Evolutionary conservation across 2,329 filamentous ascomycete genomes (phyloP), one percentile per base, ranked within the genome.

Genomic region (Fusarium sp.): DNA sequence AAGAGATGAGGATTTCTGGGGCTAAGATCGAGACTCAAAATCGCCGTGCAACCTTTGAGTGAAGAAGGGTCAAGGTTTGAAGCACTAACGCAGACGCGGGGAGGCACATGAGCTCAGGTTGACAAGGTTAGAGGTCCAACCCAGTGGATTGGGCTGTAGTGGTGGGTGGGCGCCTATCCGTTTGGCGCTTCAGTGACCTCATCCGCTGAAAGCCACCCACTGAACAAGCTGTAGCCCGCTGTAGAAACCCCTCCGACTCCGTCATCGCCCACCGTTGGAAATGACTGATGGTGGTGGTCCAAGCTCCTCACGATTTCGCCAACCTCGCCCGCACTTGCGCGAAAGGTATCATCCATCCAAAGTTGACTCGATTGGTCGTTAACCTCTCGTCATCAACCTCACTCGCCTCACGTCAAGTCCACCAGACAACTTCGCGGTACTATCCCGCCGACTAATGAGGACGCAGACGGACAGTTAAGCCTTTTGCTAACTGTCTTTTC

Each of bases 301-400:
- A 77, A 77, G 75, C 75, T 77, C 73, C 74, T 42, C 7, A 70
- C 44, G 57, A 75, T 73, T 75, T 73, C 71, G 68, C 75, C 75
- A 77, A 77, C 73, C 53, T 76, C 72, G 62, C 71, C 74, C 63
- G 65, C 67, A 69, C 70, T 70, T 65, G 60, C 54, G 58, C 52
- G 22, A 22, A 57, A 44, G 41, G 60, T 74, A 77, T 77, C 68
- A 75, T 76, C 68, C 38, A 65, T 59, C 27, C 60, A 54, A 73
- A 76, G 59, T 73, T 56, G 61, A 57, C 52, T 69, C 71, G 53
- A 75, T 68, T 57, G 66, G 71, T 68, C 70, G 61, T 67, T 75
- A 70, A 75, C 60, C 69, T 73, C 58, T 73, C 61, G 67, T 63
- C 56, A 71, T 73, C 70, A 61, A 70, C 74, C 64, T 76, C 66